These are phyloP conservation scores for Helotiales sp. DNA, from an alignment of 2,329 filamentous ascomycete species.

Conservation along the genomic window DNA sequence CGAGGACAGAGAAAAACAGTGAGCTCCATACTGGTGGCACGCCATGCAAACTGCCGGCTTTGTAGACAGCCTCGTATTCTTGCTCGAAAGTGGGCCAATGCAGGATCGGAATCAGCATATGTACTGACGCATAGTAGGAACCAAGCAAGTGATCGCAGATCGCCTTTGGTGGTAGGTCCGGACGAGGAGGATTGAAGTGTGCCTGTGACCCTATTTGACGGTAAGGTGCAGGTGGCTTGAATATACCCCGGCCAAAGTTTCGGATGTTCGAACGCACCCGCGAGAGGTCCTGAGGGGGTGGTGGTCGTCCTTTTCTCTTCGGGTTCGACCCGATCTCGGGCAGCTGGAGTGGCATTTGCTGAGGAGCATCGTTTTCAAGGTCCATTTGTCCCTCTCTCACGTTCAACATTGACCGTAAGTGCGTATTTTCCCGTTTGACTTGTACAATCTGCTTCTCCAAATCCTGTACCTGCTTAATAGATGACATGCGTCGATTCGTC, in stretches of 20 bases:
- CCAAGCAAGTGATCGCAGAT: conserved; percentile 74
- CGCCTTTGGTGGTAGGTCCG: conserved; percentile 72
- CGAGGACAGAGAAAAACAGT: conserved; percentile 82
- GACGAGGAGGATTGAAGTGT: conserved; percentile 58
- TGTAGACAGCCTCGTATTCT: conserved; percentile 79
- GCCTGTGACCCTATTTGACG: conserved; percentile 57
- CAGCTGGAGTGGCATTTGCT: conserved; percentile 58
- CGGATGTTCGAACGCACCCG: conserved; percentile 75
- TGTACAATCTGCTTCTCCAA: conserved; percentile 88
- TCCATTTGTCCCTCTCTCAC: conserved; percentile 51
- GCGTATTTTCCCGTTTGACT: conserved; percentile 79
- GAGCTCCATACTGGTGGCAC: conserved; percentile 74
- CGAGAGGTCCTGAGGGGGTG: conserved; percentile 70
- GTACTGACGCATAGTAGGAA: conserved; percentile 77
- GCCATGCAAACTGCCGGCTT: conserved; percentile 62
- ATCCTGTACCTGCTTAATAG: conserved; percentile 98
- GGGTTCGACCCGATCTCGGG: conserved; percentile 71
- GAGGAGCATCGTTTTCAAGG: conserved; percentile 39
- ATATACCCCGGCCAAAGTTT: conserved; percentile 76
- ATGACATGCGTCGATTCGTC: conserved; percentile 97
- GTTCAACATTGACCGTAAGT: conserved; percentile 68
- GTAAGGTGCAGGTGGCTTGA: conserved; percentile 76
- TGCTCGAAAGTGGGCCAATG: conserved; percentile 85
- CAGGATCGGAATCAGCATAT: conserved; percentile 81
- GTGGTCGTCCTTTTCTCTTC: conserved; percentile 64